Conservation (phyloP, 768 basidiomycete genomes). For the Leccinum broughii region DNA sequence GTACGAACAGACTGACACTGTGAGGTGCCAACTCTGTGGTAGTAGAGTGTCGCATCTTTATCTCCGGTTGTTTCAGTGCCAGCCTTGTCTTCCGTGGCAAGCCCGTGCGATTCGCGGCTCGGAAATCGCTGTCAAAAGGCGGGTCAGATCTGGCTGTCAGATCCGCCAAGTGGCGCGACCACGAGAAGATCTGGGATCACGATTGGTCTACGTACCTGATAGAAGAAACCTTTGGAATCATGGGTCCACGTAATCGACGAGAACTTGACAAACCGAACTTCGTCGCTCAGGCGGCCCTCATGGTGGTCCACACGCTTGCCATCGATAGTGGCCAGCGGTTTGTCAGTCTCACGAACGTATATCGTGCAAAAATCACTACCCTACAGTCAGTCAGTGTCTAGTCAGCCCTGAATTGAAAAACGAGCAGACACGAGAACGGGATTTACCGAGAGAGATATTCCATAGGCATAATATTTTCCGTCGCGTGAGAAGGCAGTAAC, state of each 20-base stretch:
- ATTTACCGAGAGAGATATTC: constrained; percentile 68
- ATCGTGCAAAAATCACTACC: constrained; percentile 74
- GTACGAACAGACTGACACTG: constrained; percentile 49
- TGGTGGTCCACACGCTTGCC: constrained; percentile 44
- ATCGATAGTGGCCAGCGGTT: constrained; percentile 50
- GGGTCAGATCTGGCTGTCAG: constrained; percentile 3
- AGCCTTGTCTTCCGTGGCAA: constrained; percentile 48
- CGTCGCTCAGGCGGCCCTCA: constrained; percentile 58
- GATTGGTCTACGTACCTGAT: constrained; percentile 48
- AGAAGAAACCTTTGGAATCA: constrained; percentile 83
- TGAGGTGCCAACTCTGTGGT: constrained; percentile 69
- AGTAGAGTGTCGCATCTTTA: constrained; percentile 71
- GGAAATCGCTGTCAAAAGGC: constrained; percentile 52
- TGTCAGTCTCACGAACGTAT: constrained; percentile 62
- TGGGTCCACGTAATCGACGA: constrained; percentile 71
- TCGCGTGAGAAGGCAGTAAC: constrained; percentile 59
- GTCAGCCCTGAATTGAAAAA: constrained; percentile 6
- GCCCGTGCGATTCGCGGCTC: constrained; percentile 45
- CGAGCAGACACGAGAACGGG: background rate
- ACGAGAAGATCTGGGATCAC: background rate
- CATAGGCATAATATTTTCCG: constrained; percentile 76
- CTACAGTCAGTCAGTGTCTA: constrained; percentile 35
- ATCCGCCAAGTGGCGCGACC: background rate
- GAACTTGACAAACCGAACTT: constrained; percentile 76
- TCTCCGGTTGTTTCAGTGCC: constrained; percentile 63